phyloP scores from a whole-genome alignment of 2,329 filamentous ascomycete species.

The Paecilomyces dactylethromorphus region DNA sequence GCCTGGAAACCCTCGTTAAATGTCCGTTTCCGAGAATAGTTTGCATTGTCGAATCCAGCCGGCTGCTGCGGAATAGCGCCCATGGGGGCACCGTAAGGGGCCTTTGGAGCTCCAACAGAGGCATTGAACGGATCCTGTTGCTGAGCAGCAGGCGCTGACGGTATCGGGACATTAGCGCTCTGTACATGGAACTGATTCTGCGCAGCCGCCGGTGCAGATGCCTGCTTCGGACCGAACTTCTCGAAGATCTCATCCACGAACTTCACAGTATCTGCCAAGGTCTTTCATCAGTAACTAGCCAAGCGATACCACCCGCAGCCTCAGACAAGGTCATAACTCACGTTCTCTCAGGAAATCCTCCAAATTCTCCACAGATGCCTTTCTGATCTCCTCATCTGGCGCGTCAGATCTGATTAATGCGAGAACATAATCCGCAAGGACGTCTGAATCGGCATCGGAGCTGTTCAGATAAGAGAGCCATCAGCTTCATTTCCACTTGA shows the following conservation, averaged over 20 bases:
- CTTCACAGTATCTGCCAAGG: conserved; percentile 38
- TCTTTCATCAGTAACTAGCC: not conserved
- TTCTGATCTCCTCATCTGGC: conserved; percentile 46
- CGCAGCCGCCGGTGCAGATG: conserved; percentile 16
- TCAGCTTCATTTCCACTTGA: not conserved
- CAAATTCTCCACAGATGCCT: conserved; percentile 49
- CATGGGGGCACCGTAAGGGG: conserved; percentile 13
- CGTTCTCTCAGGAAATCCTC: conserved; percentile 53
- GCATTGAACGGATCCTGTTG: conserved; percentile 16
- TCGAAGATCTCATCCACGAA: conserved; percentile 54
- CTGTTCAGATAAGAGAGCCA: conserved; percentile 22
- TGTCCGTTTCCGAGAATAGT: conserved; percentile 45
- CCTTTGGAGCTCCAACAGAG: conserved; percentile 13
- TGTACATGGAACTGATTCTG: conserved; percentile 11
- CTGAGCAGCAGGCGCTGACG: conserved; percentile 12
- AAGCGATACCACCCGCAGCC: not conserved
- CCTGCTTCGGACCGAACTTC: conserved; percentile 42
- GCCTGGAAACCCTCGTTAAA: conserved; percentile 45
- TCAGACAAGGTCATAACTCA: conserved; percentile 19
- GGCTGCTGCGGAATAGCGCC: conserved; percentile 12
- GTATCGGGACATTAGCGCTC: conserved; percentile 4
- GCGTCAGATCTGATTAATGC: conserved; percentile 52
- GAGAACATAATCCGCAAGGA: conserved; percentile 57
- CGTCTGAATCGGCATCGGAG: conserved; percentile 56
- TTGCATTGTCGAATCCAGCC: conserved; percentile 13